These are phyloP conservation scores for Fistulifera pelliculosa DNA, from an alignment of 108 stramenopile species.

Conservation along the genomic window DNA sequence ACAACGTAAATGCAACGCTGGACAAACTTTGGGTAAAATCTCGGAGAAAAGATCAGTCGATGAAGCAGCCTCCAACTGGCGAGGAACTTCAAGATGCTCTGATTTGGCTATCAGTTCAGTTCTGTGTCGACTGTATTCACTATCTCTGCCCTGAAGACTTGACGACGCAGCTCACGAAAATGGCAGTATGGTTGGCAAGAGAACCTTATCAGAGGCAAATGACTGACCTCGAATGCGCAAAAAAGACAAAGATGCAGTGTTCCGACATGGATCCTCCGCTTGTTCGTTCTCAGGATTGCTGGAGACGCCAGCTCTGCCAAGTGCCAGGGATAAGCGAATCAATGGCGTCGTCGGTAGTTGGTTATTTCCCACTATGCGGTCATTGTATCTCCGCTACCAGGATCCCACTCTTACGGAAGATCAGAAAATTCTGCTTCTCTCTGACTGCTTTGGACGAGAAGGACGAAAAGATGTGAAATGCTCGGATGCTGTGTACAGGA, in stretches of 20 bases:
- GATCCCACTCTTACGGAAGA: conserved; percentile 7
- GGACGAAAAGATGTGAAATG: conserved; percentile 11
- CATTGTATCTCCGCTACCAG: conserved; percentile 36
- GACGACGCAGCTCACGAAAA: conserved; percentile 13
- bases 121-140: conserved; percentile 41
- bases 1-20: conserved; percentile 23
- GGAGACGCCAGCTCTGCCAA: conserved; percentile 51
- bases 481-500: conserved; percentile 19
- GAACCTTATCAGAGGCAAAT: conserved; percentile 29
- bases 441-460: conserved; percentile 12
- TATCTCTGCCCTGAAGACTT: conserved; percentile 23
- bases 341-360: conserved; percentile 25
- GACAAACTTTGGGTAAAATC: conserved; percentile 26
- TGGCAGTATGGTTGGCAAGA: conserved; percentile 30
- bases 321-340: conserved; percentile 30
- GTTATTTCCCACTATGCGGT: conserved; percentile 38
- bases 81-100: conserved; percentile 42
- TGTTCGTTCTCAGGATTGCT: conserved; percentile 25
- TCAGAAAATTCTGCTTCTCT: conserved; percentile 9
- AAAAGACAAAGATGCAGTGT: conserved; percentile 27
- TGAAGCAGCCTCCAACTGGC: conserved; percentile 20
- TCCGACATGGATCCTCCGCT: conserved; percentile 9
- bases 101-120: conserved; percentile 40
- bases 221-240: conserved; percentile 46
- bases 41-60: not conserved